These are phyloP conservation scores for Lichtheimia ornata DNA, from an alignment of 371 early-diverging fungal genomes.

Conservation along the genomic window DNA sequence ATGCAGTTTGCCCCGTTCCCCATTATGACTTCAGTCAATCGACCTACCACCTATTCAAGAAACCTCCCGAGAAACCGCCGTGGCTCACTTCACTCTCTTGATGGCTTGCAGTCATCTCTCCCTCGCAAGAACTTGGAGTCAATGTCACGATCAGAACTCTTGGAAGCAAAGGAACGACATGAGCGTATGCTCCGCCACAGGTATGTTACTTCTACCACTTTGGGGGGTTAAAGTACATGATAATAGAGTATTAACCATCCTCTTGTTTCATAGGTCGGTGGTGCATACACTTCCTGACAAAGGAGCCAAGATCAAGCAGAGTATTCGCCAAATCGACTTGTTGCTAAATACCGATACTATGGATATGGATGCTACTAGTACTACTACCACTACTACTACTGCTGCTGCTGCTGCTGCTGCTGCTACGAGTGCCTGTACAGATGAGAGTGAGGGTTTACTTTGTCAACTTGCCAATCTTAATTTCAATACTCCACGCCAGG, in stretches of 20 bases:
- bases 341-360: neutral
- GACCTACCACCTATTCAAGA: neutral
- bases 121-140: slow-evolving; percentile 5
- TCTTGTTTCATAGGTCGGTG: neutral
- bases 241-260: neutral
- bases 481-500: slow-evolving; percentile 5
- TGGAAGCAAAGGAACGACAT: slow-evolving; percentile 10
- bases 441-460: slow-evolving; percentile 1
- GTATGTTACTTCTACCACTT: neutral
- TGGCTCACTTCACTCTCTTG: slow-evolving; percentile 8
- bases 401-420: neutral
- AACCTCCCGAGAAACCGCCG: slow-evolving; percentile 6
- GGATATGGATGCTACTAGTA: slow-evolving; percentile 6
- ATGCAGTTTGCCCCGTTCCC: neutral
- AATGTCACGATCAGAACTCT: slow-evolving; percentile 8
- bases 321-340: slow-evolving; percentile 8
- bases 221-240: neutral
- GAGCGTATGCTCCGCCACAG: slow-evolving; percentile 13
- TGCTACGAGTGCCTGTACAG: neutral
- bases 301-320: slow-evolving; percentile 12
- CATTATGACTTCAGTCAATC: slow-evolving; percentile 3
- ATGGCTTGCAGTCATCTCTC: slow-evolving; percentile 2
- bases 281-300: slow-evolving; percentile 11
- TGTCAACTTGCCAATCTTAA: slow-evolving; percentile 1
- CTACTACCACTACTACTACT: neutral